phyloP scores from a whole-genome alignment of 306 rosid species.

The Begonia loranthoides region DNA sequence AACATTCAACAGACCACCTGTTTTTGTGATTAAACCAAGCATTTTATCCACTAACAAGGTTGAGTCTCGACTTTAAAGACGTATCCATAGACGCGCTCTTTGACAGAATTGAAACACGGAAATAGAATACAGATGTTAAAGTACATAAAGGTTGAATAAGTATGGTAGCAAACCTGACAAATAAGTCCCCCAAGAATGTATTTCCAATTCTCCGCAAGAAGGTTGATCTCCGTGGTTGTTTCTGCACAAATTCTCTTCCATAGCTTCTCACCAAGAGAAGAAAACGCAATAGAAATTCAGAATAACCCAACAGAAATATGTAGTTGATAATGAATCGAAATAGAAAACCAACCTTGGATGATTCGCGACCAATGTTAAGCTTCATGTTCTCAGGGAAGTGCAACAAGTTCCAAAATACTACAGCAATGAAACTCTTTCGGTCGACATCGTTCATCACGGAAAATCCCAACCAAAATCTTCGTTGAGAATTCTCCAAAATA shows the following conservation, averaged over 20 bases:
- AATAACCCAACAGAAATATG: background rate
- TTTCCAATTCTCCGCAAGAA: slow-evolving; percentile 75
- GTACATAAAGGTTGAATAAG: background rate
- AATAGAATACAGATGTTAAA: background rate
- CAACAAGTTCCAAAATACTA: slow-evolving; percentile 8
- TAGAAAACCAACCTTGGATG: slow-evolving; percentile 12
- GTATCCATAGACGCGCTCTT: no score
- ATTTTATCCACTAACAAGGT: no score
- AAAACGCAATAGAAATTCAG: slow-evolving; percentile 2
- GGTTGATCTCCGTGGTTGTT: slow-evolving; percentile 40
- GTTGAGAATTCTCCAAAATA: no score
- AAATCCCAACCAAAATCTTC: background rate
- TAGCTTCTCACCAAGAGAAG: slow-evolving; percentile 26
- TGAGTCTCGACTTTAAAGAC: no score
- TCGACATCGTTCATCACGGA: slow-evolving; percentile 4
- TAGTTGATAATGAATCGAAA: no score
- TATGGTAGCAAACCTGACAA: slow-evolving; percentile 38
- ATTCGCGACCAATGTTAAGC: slow-evolving; percentile 14
- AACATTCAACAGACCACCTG: no score
- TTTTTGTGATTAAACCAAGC: no score
- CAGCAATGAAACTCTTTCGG: background rate
- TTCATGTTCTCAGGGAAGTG: slow-evolving; percentile 4
- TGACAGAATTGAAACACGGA: no score
- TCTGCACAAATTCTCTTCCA: slow-evolving; percentile 76
- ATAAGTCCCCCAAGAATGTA: slow-evolving; percentile 60